Conservation (phyloP, 805 yeast species). For the Cyberlindnera nakhonratchasimensis region DNA sequence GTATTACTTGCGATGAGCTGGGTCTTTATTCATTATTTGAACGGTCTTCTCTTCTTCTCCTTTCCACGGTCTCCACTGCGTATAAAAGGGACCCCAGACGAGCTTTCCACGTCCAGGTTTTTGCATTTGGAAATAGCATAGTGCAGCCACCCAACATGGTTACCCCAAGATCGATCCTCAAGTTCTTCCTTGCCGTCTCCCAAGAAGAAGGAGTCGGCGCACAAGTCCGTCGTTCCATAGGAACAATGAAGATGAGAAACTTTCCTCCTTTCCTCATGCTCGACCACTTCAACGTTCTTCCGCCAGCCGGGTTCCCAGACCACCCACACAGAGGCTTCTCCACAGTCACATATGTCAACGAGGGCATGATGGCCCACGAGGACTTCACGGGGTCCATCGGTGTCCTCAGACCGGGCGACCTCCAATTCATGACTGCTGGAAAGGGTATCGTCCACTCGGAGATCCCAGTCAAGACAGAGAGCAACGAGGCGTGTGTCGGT, state of each 20-base stretch:
- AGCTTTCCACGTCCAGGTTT: background rate
- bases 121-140: background rate
- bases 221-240: slow-evolving; percentile 75
- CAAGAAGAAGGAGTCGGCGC: slow-evolving; percentile 91
- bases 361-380: slow-evolving; percentile 73
- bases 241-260: slow-evolving; percentile 61
- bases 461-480: slow-evolving; percentile 62
- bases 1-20: slow-evolving; percentile 1
- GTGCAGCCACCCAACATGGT: slow-evolving; percentile 20
- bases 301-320: slow-evolving; percentile 75
- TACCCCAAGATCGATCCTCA: slow-evolving; percentile 44
- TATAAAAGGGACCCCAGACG: background rate
- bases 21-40: no score
- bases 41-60: background rate
- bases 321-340: slow-evolving; percentile 85
- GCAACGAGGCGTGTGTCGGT: slow-evolving; percentile 54
- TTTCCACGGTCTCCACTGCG: background rate
- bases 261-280: slow-evolving; percentile 80
- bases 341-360: slow-evolving; percentile 64
- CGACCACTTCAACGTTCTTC: slow-evolving; percentile 67
- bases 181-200: slow-evolving; percentile 55
- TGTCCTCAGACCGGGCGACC: slow-evolving; percentile 71
- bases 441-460: slow-evolving; percentile 83
- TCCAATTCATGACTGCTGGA: slow-evolving; percentile 95
- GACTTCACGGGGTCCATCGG: slow-evolving; percentile 88